Evolutionary conservation across 176 grass and related monocot species (phyloP).

Genomic region (Triticum turgidum): DNA sequence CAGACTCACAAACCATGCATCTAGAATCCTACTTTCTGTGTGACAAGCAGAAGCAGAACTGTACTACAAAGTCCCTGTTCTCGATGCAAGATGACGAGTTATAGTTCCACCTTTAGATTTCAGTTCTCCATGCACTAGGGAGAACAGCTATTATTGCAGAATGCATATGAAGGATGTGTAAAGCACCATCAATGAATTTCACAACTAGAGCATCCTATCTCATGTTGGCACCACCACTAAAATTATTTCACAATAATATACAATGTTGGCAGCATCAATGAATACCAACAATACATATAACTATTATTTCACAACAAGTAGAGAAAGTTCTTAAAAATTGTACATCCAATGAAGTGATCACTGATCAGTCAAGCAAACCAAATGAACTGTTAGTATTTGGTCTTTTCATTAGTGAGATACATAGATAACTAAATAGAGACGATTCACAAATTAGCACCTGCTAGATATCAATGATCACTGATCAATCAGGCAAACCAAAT

Average conservation of each 20-base stretch:
- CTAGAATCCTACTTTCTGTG: not conserved
- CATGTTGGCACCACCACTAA: not conserved
- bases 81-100: not conserved
- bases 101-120: not conserved
- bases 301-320: no score
- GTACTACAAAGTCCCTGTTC: not conserved
- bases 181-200: not conserved
- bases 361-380: not conserved
- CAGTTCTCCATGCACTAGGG: not conserved
- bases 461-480: not conserved
- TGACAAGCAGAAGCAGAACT: not conserved
- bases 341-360: not conserved
- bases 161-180: not conserved
- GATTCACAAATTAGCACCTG: not conserved
- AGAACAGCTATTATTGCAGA: not conserved
- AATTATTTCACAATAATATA: no score
- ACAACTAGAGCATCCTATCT: not conserved
- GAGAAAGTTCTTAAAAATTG: not conserved
- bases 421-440: not conserved
- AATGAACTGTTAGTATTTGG: not conserved
- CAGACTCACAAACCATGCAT: not conserved
- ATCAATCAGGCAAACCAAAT: constrained; percentile 5
- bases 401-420: not conserved
- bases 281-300: no score
- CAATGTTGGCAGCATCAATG: no score